Percentiles rank a stretch among this genome's conserved stretches.
Conservation (phyloP, 441 rosid species). For the Brassica hybrid region DNA sequence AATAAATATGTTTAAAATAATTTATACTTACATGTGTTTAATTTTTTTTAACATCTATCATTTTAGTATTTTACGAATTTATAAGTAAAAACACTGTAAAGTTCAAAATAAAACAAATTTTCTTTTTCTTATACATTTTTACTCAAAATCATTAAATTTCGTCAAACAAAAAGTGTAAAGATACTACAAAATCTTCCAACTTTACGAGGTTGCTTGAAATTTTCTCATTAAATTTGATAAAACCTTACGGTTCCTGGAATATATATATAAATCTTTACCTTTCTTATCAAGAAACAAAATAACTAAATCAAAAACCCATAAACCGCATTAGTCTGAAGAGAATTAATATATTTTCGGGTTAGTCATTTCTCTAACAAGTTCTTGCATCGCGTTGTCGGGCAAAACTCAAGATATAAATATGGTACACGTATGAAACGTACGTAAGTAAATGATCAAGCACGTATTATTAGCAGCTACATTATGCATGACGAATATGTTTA, state of each 20-base stretch:
- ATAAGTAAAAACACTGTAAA: too few species aligned
- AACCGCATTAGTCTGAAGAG: not conserved
- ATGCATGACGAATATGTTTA: slow-evolving; percentile 8
- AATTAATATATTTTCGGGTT: not conserved
- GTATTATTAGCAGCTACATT: not conserved
- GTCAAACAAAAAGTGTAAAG: not conserved
- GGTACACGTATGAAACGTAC: slow-evolving; percentile 5
- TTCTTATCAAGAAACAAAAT: not conserved
- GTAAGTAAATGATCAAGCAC: too few species aligned
- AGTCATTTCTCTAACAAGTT: not conserved
- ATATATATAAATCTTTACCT: not conserved
- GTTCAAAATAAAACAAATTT: not conserved
- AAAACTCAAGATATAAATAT: not conserved
- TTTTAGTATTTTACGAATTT: too few species aligned
- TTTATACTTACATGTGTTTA: too few species aligned
- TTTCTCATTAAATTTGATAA: not conserved
- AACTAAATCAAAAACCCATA: not conserved
- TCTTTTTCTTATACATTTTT: not conserved
- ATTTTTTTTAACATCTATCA: too few species aligned
- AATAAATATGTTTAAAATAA: too few species aligned
- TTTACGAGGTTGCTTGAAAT: slow-evolving; percentile 4
- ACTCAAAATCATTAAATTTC: not conserved
- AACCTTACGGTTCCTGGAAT: not conserved
- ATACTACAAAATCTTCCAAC: not conserved
- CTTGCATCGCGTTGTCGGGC: not conserved